These are phyloP conservation scores for Halenospora varia DNA, from an alignment of 495 filamentous ascomycete genomes.

Conservation along the genomic window DNA sequence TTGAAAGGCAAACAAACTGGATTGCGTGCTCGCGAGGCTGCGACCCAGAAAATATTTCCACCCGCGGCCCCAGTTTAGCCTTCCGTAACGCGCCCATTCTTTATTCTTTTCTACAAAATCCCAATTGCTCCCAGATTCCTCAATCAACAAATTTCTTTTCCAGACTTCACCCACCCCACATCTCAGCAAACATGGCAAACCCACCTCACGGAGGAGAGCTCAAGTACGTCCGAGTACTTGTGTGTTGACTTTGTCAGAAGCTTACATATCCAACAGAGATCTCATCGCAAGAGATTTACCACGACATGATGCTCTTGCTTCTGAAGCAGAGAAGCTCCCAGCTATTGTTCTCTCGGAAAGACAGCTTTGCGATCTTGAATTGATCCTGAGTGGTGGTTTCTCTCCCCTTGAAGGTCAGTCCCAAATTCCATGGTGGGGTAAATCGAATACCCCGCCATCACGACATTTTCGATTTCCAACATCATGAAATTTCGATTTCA, in stretches of 20 bases:
- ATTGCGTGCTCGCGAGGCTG: conserved; percentile 2
- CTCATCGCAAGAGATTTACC: conserved; percentile 85
- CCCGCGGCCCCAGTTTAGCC: not conserved
- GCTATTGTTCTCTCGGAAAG: conserved; percentile 84
- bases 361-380: conserved; percentile 93
- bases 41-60: not conserved
- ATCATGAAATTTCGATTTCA: not conserved
- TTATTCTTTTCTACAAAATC: not conserved
- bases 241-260: not conserved
- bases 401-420: conserved; percentile 89
- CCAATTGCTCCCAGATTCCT: not conserved
- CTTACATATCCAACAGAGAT: conserved; percentile 44
- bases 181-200: conserved; percentile 48
- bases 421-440: conserved; percentile 17
- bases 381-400: conserved; percentile 96
- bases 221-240: conserved; percentile 44
- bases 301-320: conserved; percentile 67
- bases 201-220: conserved; percentile 92
- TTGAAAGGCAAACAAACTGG: not conserved
- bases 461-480: not conserved
- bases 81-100: not conserved
- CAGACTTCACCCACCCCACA: not conserved
- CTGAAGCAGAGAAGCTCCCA: conserved; percentile 82
- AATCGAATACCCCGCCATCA: conserved; percentile 10
- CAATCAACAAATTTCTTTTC: not conserved